phyloP scores from a whole-genome alignment of 2,329 filamentous ascomycete genomes.

The Paecilomyces fulvus region DNA sequence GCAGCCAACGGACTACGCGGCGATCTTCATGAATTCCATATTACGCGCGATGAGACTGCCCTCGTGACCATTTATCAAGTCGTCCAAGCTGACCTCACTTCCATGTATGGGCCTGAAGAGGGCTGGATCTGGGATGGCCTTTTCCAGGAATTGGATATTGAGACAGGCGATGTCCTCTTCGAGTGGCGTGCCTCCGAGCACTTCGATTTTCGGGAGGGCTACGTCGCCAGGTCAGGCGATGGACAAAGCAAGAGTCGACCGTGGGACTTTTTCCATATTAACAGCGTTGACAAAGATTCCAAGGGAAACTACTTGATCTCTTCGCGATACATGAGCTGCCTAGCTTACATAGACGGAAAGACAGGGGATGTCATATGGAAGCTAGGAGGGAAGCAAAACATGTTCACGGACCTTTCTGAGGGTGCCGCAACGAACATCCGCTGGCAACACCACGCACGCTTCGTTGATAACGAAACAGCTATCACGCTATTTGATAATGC shows the following conservation, averaged over 20 bases:
- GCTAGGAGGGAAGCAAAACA: constrained; percentile 42
- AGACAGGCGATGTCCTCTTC: constrained; percentile 36
- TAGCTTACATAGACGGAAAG: constrained; percentile 40
- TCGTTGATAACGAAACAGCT: constrained; percentile 17
- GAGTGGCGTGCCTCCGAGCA: constrained; percentile 42
- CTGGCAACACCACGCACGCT: constrained; percentile 49
- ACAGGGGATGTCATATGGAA: constrained; percentile 46
- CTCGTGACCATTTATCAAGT: constrained; percentile 35
- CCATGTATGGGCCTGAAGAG: constrained; percentile 24
- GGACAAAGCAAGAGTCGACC: constrained; percentile 16
- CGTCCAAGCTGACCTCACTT: constrained; percentile 29
- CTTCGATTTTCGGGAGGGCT: constrained; percentile 20
- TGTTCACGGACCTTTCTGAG: constrained; percentile 35
- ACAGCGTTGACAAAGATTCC: constrained; percentile 45
- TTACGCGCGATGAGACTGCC: constrained; percentile 36
- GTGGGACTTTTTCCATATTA: constrained; percentile 51
- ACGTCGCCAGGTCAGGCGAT: constrained; percentile 10
- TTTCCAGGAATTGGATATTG: constrained; percentile 41
- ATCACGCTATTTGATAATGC: constrained; percentile 38
- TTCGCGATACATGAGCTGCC: constrained; percentile 40
- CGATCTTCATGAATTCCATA: constrained; percentile 39
- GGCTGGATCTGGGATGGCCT: constrained; percentile 35
- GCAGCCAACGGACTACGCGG: constrained; percentile 27
- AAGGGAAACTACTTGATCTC: constrained; percentile 48
- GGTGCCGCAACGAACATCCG: constrained; percentile 29